These are phyloP conservation scores for Infundibulicybe gibba DNA, from an alignment of 768 basidiomycete species.

Conservation along the genomic window DNA sequence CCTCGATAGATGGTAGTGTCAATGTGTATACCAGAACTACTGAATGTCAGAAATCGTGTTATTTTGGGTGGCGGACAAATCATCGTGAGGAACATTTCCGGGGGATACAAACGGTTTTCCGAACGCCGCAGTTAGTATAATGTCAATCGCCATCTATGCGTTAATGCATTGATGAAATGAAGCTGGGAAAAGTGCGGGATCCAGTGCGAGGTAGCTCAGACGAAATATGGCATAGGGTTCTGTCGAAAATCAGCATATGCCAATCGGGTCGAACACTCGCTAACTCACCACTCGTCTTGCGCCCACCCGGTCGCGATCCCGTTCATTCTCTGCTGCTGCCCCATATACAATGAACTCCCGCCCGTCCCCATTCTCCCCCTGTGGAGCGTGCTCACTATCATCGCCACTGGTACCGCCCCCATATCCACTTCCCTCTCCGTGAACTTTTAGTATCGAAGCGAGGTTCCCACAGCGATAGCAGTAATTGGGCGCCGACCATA, in stretches of 20 bases:
- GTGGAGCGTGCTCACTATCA: neutral
- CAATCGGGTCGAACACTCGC: neutral
- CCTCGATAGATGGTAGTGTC: too few species aligned
- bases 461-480: conserved; percentile 81
- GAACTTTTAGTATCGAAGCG: conserved; percentile 86
- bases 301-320: conserved; percentile 71
- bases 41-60: too few species aligned
- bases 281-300: conserved; percentile 66
- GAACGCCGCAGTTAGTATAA: too few species aligned
- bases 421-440: conserved; percentile 45
- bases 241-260: conserved; percentile 14
- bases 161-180: too few species aligned
- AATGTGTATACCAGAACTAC: too few species aligned
- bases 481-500: conserved; percentile 92
- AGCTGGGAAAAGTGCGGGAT: too few species aligned
- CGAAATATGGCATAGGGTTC: conserved; percentile 56
- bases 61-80: too few species aligned
- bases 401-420: neutral
- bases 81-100: too few species aligned
- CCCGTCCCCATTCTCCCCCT: conserved; percentile 11
- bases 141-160: too few species aligned
- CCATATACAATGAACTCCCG: conserved; percentile 79
- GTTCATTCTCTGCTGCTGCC: conserved; percentile 86
- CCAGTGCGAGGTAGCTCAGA: conserved; percentile 17
- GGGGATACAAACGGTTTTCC: too few species aligned